These are phyloP conservation scores for Fusarium sp. DNA, from an alignment of 2,329 filamentous ascomycete species.

Conservation along the genomic window DNA sequence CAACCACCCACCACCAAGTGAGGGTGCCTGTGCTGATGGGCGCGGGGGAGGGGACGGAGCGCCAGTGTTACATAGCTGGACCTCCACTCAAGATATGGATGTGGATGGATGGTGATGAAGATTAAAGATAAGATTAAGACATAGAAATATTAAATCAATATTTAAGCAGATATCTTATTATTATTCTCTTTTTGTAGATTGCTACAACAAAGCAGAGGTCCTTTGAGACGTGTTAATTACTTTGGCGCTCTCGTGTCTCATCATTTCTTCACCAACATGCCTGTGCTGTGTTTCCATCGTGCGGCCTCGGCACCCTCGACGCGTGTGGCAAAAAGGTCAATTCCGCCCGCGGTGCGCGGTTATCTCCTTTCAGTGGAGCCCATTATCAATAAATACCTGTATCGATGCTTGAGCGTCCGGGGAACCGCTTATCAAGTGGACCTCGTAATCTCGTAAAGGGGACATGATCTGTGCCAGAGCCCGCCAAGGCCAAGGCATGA, in stretches of 20 bases:
- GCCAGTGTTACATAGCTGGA: background rate
- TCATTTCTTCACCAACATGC: background rate
- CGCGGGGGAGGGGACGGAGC: background rate
- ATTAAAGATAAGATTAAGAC: background rate
- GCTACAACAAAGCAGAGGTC: background rate
- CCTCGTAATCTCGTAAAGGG: background rate
- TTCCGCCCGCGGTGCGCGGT: slow-evolving; percentile 34
- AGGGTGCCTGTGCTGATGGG: background rate
- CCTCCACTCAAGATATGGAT: background rate
- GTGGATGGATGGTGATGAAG: background rate
- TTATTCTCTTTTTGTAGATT: background rate
- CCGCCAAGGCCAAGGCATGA: background rate
- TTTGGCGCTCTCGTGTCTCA: background rate
- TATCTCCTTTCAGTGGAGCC: slow-evolving; percentile 31
- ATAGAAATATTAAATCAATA: background rate
- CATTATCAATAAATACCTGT: slow-evolving; percentile 31
- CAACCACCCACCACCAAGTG: background rate
- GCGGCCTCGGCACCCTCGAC: slow-evolving; percentile 12
- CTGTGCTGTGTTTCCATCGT: background rate
- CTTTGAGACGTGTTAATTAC: background rate
- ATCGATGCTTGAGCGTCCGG: background rate
- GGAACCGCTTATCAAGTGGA: slow-evolving; percentile 5
- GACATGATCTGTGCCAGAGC: background rate
- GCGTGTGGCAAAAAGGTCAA: slow-evolving; percentile 15
- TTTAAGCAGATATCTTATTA: background rate